Evolutionary conservation across 2,329 filamentous ascomycete species (phyloP).

Genomic region (Fulvia fulva): DNA sequence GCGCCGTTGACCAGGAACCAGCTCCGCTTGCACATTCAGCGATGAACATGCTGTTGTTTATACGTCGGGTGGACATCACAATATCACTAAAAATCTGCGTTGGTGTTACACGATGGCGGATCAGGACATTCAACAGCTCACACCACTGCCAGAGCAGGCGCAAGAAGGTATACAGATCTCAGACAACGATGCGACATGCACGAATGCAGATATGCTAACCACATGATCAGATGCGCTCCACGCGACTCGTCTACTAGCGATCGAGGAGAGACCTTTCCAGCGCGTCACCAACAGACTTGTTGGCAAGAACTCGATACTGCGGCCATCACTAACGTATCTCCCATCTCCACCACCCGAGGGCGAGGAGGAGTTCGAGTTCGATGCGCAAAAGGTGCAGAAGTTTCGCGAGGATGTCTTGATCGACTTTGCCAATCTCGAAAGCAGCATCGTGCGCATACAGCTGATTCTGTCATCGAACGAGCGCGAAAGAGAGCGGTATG

Average conservation of each 20-base stretch:
- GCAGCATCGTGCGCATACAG: slow-evolving; percentile 80
- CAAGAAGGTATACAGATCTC: slow-evolving; percentile 24
- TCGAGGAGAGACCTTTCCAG: slow-evolving; percentile 90
- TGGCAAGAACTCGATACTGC: slow-evolving; percentile 61
- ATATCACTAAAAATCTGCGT: background rate
- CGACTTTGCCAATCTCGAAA: slow-evolving; percentile 85
- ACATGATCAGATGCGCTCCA: slow-evolving; percentile 69
- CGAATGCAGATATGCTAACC: background rate
- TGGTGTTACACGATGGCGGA: slow-evolving; percentile 18
- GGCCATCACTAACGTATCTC: slow-evolving; percentile 48
- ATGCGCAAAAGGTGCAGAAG: slow-evolving; percentile 45
- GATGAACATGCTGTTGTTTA: background rate
- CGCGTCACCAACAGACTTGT: slow-evolving; percentile 79
- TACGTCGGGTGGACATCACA: background rate
- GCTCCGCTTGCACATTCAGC: too few species aligned
- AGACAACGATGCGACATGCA: background rate
- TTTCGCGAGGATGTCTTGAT: slow-evolving; percentile 80
- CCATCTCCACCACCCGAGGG: slow-evolving; percentile 62
- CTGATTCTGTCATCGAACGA: slow-evolving; percentile 80
- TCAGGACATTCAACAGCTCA: slow-evolving; percentile 7
- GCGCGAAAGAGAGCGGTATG: slow-evolving; percentile 78
- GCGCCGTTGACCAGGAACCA: too few species aligned
- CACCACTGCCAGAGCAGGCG: slow-evolving; percentile 23
- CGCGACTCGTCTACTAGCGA: slow-evolving; percentile 77
- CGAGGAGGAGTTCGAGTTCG: slow-evolving; percentile 41